phyloP scores from a whole-genome alignment of 768 basidiomycete genomes.

The Nevesoporus exiguus region DNA sequence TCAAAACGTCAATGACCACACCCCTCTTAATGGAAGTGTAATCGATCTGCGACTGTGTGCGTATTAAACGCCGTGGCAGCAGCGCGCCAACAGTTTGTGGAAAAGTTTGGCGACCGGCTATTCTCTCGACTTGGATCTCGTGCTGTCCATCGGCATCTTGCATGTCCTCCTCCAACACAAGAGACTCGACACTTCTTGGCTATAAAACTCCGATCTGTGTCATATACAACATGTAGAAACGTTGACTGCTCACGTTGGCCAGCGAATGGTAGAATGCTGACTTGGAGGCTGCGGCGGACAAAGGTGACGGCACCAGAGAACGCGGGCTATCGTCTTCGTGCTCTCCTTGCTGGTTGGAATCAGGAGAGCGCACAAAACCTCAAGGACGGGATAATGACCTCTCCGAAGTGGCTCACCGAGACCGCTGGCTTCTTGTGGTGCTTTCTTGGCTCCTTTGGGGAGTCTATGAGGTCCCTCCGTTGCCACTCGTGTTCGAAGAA shows the following conservation, averaged over 20 bases:
- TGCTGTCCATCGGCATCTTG: slow-evolving; percentile 42
- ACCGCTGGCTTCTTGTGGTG: slow-evolving; percentile 48
- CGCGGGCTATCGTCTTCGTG: slow-evolving; percentile 22
- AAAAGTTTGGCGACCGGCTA: slow-evolving; percentile 41
- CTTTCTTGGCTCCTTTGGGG: slow-evolving; percentile 20
- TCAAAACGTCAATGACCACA: slow-evolving; percentile 46
- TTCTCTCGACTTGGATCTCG: slow-evolving; percentile 48
- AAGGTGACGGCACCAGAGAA: slow-evolving; percentile 29
- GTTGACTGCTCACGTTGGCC: slow-evolving; percentile 35
- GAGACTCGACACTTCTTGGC: slow-evolving; percentile 44
- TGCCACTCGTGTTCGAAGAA: slow-evolving; percentile 30
- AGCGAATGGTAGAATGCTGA: slow-evolving; percentile 48
- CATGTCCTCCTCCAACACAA: slow-evolving; percentile 40
- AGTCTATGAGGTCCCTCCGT: slow-evolving; percentile 15
- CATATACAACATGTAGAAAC: slow-evolving; percentile 1
- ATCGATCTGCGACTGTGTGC: slow-evolving; percentile 39
- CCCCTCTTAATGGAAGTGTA: slow-evolving; percentile 29
- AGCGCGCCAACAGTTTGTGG: slow-evolving; percentile 41
- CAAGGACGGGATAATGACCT: slow-evolving; percentile 37
- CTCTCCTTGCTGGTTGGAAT: slow-evolving; percentile 18
- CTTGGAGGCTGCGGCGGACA: slow-evolving; percentile 41
- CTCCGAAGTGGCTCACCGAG: slow-evolving; percentile 59
- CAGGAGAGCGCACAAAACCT: neutral
- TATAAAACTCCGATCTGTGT: slow-evolving; percentile 22
- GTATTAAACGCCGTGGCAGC: slow-evolving; percentile 45